A percentile compares a stretch with the other conserved stretches of the same genome.
These are phyloP conservation scores for Verticillium nonalfalfae DNA, from an alignment of 2,329 filamentous ascomycete genomes.

Conservation along the genomic window DNA sequence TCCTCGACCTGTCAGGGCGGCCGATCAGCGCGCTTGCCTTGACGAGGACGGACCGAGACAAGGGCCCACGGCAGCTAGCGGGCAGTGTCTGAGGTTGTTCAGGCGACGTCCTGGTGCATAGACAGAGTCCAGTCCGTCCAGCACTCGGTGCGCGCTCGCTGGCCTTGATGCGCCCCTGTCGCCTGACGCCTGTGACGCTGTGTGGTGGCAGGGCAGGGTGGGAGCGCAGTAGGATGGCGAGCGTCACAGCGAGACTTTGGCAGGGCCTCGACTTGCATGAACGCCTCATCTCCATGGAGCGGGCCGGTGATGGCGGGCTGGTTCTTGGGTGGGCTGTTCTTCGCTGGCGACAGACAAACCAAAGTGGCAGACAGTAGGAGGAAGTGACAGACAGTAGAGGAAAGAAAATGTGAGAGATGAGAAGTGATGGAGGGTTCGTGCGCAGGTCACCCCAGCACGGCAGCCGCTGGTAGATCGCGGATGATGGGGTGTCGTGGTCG, in stretches of 20 bases:
- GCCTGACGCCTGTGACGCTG: no score
- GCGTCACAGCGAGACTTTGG: not conserved
- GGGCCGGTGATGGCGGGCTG: not conserved
- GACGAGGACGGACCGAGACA: not conserved
- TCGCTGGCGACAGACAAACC: not conserved
- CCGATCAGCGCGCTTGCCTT: not conserved
- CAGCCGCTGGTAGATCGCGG: not conserved
- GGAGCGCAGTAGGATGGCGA: not conserved
- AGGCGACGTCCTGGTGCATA: not conserved
- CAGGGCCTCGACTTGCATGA: not conserved
- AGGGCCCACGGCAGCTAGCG: not conserved
- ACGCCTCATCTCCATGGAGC: not conserved
- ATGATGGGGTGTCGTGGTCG: not conserved
- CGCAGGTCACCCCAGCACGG: no score
- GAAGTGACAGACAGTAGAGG: no score
- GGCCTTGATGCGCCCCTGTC: no score
- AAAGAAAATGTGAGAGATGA: not conserved
- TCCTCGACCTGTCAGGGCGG: not conserved
- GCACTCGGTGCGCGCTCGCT: no score
- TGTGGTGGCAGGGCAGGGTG: not conserved
- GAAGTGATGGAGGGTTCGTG: not conserved
- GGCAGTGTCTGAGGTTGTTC: not conserved
- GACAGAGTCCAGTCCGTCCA: no score
- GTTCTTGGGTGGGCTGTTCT: not conserved
- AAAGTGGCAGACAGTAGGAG: not conserved